Percentiles rank a stretch among this genome's conserved stretches.
phyloP scores from a whole-genome alignment of 768 basidiomycete genomes.

The Trametes coccinea region DNA sequence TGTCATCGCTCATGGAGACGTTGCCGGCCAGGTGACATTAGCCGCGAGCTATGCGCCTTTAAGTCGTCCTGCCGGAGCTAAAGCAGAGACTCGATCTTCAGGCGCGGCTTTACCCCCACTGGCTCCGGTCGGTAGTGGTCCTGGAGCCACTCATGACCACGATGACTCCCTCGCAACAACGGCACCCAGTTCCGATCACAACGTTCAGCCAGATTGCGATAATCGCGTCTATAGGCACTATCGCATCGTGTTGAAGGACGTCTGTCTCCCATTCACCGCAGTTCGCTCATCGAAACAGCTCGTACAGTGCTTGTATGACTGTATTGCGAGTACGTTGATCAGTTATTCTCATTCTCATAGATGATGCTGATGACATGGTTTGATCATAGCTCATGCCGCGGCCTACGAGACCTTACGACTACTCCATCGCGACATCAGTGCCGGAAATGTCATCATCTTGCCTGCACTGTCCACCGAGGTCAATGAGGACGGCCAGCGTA shows the following conservation, averaged over 20 bases:
- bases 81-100: no score
- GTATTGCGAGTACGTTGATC: background rate
- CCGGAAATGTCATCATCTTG: constrained; percentile 1
- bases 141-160: no score
- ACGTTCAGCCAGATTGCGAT: background rate
- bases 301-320: background rate
- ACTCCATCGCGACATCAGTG: constrained; percentile 1
- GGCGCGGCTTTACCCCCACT: no score
- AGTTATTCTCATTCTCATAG: no score
- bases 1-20: constrained; percentile 2
- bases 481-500: background rate
- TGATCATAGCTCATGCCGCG: background rate
- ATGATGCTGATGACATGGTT: no score
- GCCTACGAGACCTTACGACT: background rate
- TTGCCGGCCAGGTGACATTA: background rate
- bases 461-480: background rate
- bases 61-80: background rate
- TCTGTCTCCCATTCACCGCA: constrained; percentile 1
- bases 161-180: no score
- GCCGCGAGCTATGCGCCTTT: background rate
- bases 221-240: constrained; percentile 9
- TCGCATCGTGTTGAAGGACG: constrained; percentile 12
- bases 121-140: no score
- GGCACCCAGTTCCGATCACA: background rate
- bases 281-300: constrained; percentile 7